Evolutionary conservation across 257 asterid species (phyloP).

Genomic region (Nicotiana benthamiana): DNA sequence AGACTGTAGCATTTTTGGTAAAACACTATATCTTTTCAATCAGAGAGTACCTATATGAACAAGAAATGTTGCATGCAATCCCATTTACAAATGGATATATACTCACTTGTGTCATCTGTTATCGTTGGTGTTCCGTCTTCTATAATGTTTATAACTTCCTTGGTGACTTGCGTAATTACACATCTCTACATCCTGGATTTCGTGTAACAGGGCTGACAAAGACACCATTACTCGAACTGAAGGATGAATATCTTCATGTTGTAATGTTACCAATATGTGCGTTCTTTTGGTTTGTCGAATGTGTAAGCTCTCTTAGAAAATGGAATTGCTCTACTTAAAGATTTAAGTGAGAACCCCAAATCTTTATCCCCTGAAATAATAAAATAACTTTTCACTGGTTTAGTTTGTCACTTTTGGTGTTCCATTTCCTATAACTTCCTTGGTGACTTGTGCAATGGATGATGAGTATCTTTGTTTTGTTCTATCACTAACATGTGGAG

Average conservation of each 20-base stretch:
- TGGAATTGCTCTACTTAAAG: background rate
- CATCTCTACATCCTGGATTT: background rate
- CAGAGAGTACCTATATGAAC: background rate
- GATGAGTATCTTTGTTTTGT: background rate
- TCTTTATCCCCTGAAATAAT: background rate
- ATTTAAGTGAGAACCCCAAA: background rate
- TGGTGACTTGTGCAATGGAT: background rate
- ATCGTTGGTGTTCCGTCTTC: background rate
- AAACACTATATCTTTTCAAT: slow-evolving; percentile 13
- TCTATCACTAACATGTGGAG: background rate
- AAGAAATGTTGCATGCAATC: background rate
- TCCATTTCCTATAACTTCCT: background rate
- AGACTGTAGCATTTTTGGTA: slow-evolving; percentile 97
- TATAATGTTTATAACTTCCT: background rate
- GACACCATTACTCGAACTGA: background rate
- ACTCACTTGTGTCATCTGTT: background rate
- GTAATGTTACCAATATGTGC: background rate
- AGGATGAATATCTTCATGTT: background rate
- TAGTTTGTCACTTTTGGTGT: background rate
- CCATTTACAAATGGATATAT: background rate
- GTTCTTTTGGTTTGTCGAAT: background rate
- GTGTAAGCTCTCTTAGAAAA: background rate
- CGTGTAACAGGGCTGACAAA: background rate
- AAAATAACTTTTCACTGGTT: background rate
- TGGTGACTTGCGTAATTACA: background rate